Evolutionary conservation across 495 filamentous ascomycete genomes (phyloP), one percentile per base, ranked within the genome.

Genomic region (Corynascus novoguineensis): DNA sequence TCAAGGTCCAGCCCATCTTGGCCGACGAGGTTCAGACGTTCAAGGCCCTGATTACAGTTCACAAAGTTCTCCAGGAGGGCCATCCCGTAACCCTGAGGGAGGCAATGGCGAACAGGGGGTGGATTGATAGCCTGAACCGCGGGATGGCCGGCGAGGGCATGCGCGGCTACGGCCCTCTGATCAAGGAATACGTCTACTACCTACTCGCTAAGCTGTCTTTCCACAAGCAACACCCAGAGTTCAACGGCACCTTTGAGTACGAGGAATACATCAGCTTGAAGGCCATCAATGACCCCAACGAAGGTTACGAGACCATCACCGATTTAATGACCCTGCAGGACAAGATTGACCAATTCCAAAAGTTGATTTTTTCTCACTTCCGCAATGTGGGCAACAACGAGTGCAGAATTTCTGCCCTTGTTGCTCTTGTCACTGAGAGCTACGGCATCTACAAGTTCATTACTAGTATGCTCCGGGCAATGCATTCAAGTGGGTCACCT

Each of bases 251-350:
- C 25, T 97, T 97, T 66, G 93, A 98, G 67, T 98, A 98, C 61
- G 93, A 97, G 78, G 93, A 98, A 67, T 98, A 98, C 70, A 92
- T 97, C 70, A 96, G 90, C 65, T 78, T 98, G 70, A 97, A 97
- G 75, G 87, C 89, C 5, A 97, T 95, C 75, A 96, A 97, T 72
- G 93, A 98, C 76, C 93, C 95, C 11, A 97, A 98, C 67, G 93
- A 98, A 74, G 93, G 93, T 77, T 98, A 97, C 66, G 93, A 97
- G 72, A 96, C 93, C 3, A 97, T 97, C 55, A 87, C 84, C 65
- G 95, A 98, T 69, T 80, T 98, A 32, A 97, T 97, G 95, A 85
- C 83, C 14, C 79, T 98, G 47, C 93, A 98, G 69, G 95, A 98
- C 72, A 91, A 95, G 75, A 97, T 98, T 46, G 95, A 98, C 71